Base-by-base conservation (phyloP, 768 basidiomycete species). In the Pisolithus albus region DNA sequence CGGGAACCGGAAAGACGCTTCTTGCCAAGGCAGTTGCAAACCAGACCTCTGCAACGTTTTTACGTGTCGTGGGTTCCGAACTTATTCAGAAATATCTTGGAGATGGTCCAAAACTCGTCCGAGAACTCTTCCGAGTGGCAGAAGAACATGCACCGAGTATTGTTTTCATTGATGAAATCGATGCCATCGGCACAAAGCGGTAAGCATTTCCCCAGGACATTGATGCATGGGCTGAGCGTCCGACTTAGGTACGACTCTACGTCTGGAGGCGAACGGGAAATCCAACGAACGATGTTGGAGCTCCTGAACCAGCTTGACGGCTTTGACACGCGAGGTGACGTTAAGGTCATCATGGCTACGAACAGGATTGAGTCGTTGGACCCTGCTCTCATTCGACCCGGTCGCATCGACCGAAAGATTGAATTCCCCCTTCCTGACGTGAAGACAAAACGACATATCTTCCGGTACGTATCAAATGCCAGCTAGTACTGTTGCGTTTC, bases 271-370 rank as follows among this genome's bases (percentile, higher is more conserved):
- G 95, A 99, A 72, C 89, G 95, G 57, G 96, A 99, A 74, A 98
- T 99, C 59, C 96, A 99, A 68, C 83, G 96, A 52, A 99, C 96
- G 15, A 97, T 99, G 96, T 77, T 98, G 72, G 96, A 99, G 67
- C 78, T 99, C 46, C 81, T 99, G 47, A 99, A 99, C 66, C 96
- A 99, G 70, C 78, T 99, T 38, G 96, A 99, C 61, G 96, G 96
- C n/a, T 98, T 99, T 69, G 96, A 99, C 65, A 93, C 93, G 5
- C 84, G 94, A 51, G 95, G 95, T n/a, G 96, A 98, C 64, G 94
- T 99, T 52, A 99, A 98, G 71, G 95, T 99, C 59, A 97, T 99
- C 68, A 98, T 98, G 96, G 96, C 96, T 11, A 99, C 96, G 5
- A 99, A 99, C 73, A 85, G 80, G 72, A 99, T 99, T 61, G 95